These are phyloP conservation scores for Trichoderma reesei DNA, from an alignment of 495 filamentous ascomycete genomes.

Conservation along the genomic window DNA sequence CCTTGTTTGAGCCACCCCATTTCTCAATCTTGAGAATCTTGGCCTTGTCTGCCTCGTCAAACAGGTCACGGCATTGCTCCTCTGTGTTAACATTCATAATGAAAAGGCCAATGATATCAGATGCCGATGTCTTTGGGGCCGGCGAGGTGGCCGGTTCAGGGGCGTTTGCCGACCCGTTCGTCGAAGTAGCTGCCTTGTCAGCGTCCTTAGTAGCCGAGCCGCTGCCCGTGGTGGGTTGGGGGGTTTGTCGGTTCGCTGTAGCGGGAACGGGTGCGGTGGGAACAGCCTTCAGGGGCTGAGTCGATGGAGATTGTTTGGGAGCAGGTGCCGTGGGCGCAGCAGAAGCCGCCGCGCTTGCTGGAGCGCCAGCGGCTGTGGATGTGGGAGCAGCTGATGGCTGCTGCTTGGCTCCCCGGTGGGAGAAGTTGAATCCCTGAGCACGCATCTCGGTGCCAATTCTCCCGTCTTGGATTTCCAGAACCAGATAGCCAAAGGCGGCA, in stretches of 20 bases:
- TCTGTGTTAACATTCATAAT: slow-evolving; percentile 68
- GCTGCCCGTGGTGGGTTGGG: slow-evolving; percentile 36
- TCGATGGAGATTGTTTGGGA: slow-evolving; percentile 23
- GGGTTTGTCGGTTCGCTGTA: slow-evolving; percentile 20
- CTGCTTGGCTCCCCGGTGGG: slow-evolving; percentile 68
- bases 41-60: slow-evolving; percentile 67
- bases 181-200: not conserved
- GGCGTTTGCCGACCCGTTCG: slow-evolving; percentile 41
- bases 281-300: slow-evolving; percentile 29
- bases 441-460: slow-evolving; percentile 97
- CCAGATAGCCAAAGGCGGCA: slow-evolving; percentile 92
- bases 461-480: slow-evolving; percentile 86
- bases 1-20: slow-evolving; percentile 61
- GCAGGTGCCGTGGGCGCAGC: slow-evolving; percentile 27
- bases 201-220: slow-evolving; percentile 31
- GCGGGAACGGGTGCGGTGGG: slow-evolving; percentile 21
- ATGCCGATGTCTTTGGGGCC: slow-evolving; percentile 30
- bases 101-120: slow-evolving; percentile 66
- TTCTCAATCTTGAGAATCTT: slow-evolving; percentile 75
- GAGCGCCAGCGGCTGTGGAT: slow-evolving; percentile 18
- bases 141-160: slow-evolving; percentile 37
- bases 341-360: slow-evolving; percentile 26
- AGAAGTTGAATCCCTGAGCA: slow-evolving; percentile 98
- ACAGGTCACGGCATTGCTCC: slow-evolving; percentile 67
- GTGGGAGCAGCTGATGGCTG: slow-evolving; percentile 26